phyloP scores from a whole-genome alignment of 345 rosid species.

The Excoecaria cochinchinensis region DNA sequence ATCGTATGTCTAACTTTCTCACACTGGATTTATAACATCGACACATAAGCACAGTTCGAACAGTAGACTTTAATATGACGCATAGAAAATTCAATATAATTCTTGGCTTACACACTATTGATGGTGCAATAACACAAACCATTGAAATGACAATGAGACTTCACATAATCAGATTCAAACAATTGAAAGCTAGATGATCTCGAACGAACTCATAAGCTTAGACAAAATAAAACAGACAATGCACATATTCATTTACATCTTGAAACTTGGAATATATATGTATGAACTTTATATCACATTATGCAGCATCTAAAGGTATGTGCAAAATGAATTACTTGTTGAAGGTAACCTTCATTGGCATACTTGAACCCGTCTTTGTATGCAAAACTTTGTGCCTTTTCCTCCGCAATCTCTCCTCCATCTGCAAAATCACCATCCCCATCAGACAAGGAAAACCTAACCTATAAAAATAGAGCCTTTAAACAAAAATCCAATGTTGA shows the following conservation, averaged over 20 bases:
- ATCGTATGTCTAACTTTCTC: no score
- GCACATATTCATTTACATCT: not conserved
- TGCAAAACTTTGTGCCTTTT: conserved; percentile 79
- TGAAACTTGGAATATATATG: not conserved
- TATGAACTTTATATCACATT: not conserved
- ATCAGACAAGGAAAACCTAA: conserved; percentile 3
- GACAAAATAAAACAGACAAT: no score
- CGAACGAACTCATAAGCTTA: no score
- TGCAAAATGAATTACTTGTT: conserved; percentile 58
- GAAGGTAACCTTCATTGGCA: conserved; percentile 71
- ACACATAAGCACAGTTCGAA: no score
- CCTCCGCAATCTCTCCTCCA: conserved; percentile 84
- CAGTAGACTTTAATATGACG: no score
- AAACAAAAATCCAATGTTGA: not conserved
- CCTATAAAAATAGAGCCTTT: not conserved
- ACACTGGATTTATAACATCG: no score
- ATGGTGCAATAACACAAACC: no score
- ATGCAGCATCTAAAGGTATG: not conserved
- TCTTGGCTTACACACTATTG: no score
- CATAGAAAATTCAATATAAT: no score
- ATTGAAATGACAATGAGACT: no score
- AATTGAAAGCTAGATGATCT: no score
- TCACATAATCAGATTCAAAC: no score
- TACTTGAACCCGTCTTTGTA: conserved; percentile 74
- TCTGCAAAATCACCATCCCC: conserved; percentile 39